These are phyloP conservation scores for Hippophae tibetana DNA, from an alignment of 306 rosid species.

Conservation along the genomic window DNA sequence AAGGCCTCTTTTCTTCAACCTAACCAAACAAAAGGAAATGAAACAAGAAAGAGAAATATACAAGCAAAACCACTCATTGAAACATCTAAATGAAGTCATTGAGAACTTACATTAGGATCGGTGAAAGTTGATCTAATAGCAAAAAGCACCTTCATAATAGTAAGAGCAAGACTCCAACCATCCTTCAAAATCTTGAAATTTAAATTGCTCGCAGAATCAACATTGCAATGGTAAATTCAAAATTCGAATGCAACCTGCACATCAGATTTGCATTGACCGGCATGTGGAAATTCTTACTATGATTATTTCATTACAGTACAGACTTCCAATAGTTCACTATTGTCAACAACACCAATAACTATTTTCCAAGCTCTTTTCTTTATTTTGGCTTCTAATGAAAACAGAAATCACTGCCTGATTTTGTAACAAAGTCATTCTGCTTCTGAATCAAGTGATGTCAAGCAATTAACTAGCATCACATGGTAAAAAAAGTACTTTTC, in stretches of 20 bases:
- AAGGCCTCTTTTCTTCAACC: too few relatives aligned
- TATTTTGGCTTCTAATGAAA: too few relatives aligned
- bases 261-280: neutral
- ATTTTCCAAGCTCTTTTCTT: too few relatives aligned
- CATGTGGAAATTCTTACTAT: neutral
- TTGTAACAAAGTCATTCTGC: too few relatives aligned
- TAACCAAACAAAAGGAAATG: too few relatives aligned
- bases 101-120: constrained; percentile 66
- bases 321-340: neutral
- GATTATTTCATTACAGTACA: neutral
- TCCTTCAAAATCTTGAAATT: constrained; percentile 67
- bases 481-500: neutral
- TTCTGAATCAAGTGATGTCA: too few relatives aligned
- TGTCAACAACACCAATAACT: too few relatives aligned
- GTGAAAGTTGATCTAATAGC: constrained; percentile 57
- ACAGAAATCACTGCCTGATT: too few relatives aligned
- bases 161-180: constrained; percentile 91
- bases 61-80: neutral
- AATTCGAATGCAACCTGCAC: constrained; percentile 76
- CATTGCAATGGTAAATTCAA: constrained; percentile 84
- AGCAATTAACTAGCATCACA: too few relatives aligned
- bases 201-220: constrained; percentile 47
- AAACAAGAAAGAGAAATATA: too few relatives aligned
- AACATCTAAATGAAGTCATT: too few relatives aligned
- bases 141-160: constrained; percentile 64